Evolutionary conservation across 148 eudicot species (phyloP).

Genomic region (Chenopodium formosanum): DNA sequence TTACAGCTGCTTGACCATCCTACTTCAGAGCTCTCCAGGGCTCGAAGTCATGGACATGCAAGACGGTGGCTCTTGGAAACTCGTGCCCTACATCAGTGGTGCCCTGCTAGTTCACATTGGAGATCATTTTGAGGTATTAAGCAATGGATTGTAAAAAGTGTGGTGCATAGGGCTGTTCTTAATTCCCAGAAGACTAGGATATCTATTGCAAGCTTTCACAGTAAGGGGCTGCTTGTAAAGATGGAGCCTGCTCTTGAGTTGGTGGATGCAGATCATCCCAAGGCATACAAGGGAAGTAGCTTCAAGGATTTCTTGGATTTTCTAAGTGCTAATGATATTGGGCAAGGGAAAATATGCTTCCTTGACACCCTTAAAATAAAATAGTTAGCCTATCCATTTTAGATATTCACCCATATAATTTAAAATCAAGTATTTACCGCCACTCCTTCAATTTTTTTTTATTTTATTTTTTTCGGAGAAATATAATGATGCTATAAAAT

Average conservation of each 20-base stretch:
- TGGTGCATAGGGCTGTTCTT: slow-evolving; percentile 48
- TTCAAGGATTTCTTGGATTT: slow-evolving; percentile 56
- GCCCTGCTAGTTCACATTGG: slow-evolving; percentile 53
- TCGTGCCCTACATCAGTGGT: slow-evolving; percentile 38
- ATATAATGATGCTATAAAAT: too few relatives aligned
- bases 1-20: slow-evolving; percentile 51
- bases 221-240: slow-evolving; percentile 53
- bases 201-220: slow-evolving; percentile 65
- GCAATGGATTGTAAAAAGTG: slow-evolving; percentile 62
- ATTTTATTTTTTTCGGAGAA: too few relatives aligned
- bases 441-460: too few relatives aligned
- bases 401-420: too few relatives aligned
- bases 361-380: slow-evolving; percentile 39
- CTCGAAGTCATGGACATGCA: slow-evolving; percentile 41
- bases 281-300: slow-evolving; percentile 45
- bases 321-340: slow-evolving; percentile 44
- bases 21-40: slow-evolving; percentile 45
- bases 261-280: slow-evolving; percentile 40
- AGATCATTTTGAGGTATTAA: slow-evolving; percentile 60
- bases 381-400: background rate
- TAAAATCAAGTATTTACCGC: too few relatives aligned
- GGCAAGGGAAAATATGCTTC: slow-evolving; percentile 39
- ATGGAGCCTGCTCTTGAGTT: slow-evolving; percentile 47
- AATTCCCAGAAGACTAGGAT: slow-evolving; percentile 40
- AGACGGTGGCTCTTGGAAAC: slow-evolving; percentile 42